phyloP scores from a whole-genome alignment of 768 basidiomycete genomes.

The Xerocomellus dryophilus region DNA sequence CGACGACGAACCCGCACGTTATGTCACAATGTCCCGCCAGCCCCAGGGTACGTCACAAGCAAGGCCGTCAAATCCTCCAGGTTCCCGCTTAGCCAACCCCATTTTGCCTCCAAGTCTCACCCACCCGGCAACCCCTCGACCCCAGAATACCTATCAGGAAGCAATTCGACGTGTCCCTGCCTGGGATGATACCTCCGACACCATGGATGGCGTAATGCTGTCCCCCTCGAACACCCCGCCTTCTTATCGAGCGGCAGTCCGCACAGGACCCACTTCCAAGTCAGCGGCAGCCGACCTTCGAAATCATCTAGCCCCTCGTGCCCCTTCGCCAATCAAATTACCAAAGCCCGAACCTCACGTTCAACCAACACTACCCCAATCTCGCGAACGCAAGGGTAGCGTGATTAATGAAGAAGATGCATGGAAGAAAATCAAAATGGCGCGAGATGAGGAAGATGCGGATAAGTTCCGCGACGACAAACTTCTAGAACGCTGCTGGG shows the following conservation, averaged over 20 bases:
- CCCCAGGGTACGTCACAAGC: slow-evolving; percentile 8
- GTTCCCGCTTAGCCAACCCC: slow-evolving; percentile 18
- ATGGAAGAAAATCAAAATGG: slow-evolving; percentile 73
- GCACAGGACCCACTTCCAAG: slow-evolving; percentile 22
- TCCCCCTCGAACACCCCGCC: slow-evolving; percentile 45
- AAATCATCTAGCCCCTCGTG: slow-evolving; percentile 12
- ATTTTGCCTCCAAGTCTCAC: slow-evolving; percentile 30
- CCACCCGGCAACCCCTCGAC: slow-evolving; percentile 31
- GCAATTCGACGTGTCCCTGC: slow-evolving; percentile 10
- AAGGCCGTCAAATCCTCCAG: slow-evolving; percentile 6
- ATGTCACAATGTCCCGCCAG: slow-evolving; percentile 7
- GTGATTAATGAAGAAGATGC: slow-evolving; percentile 69
- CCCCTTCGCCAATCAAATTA: slow-evolving; percentile 33
- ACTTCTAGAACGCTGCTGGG: slow-evolving; percentile 68
- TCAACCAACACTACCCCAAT: slow-evolving; percentile 18
- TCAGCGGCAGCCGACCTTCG: slow-evolving; percentile 12
- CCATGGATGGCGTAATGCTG: slow-evolving; percentile 30
- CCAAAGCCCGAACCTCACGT: slow-evolving; percentile 21
- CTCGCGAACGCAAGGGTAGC: slow-evolving; percentile 44
- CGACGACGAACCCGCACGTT: slow-evolving; percentile 16
- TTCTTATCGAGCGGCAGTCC: slow-evolving; percentile 46
- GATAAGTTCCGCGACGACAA: slow-evolving; percentile 62
- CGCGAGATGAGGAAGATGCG: slow-evolving; percentile 67
- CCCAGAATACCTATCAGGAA: slow-evolving; percentile 15
- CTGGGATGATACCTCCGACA: slow-evolving; percentile 41